Percentiles rank a stretch among this genome's conserved stretches.
Evolutionary conservation across 2,329 filamentous ascomycete genomes (phyloP).

Genomic region (Torrubiella hemipterigena): DNA sequence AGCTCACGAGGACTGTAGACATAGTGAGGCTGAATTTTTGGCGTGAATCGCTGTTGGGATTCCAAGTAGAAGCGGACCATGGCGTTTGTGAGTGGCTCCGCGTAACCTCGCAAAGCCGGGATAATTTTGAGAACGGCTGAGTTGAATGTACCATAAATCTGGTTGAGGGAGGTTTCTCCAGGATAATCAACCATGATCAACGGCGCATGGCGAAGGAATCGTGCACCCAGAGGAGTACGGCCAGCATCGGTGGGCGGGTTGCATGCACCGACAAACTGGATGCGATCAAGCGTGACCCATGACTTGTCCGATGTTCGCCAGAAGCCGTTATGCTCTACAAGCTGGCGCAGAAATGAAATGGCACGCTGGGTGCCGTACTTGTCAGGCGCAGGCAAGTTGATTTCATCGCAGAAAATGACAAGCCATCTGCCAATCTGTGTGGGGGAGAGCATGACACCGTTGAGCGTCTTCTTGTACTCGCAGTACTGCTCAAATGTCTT

Average conservation of each 20-base stretch:
- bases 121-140: constrained; percentile 93
- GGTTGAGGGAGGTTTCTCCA: constrained; percentile 82
- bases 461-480: constrained; percentile 97
- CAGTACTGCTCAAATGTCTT: constrained; percentile 99
- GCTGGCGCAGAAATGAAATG: constrained; percentile 91
- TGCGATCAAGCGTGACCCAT: constrained; percentile 94
- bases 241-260: constrained; percentile 97
- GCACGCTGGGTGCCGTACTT: constrained; percentile 95
- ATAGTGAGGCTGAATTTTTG: constrained; percentile 95
- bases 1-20: constrained; percentile 98
- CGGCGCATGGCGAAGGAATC: constrained; percentile 94
- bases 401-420: constrained; percentile 98
- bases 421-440: constrained; percentile 97
- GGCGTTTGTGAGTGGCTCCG: constrained; percentile 84
- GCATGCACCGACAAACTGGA: constrained; percentile 97
- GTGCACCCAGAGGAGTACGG: constrained; percentile 82
- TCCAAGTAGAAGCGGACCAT: constrained; percentile 97
- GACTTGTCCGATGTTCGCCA: constrained; percentile 96
- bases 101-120: constrained; percentile 85
- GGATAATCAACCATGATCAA: constrained; percentile 99
- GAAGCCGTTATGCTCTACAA: constrained; percentile 98
- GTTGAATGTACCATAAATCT: constrained; percentile 99
- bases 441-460: constrained; percentile 88
- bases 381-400: constrained; percentile 95
- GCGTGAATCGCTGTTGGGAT: constrained; percentile 88